These are phyloP conservation scores for Leptographium flavum DNA, from an alignment of 2,329 filamentous ascomycete genomes.

Conservation along the genomic window DNA sequence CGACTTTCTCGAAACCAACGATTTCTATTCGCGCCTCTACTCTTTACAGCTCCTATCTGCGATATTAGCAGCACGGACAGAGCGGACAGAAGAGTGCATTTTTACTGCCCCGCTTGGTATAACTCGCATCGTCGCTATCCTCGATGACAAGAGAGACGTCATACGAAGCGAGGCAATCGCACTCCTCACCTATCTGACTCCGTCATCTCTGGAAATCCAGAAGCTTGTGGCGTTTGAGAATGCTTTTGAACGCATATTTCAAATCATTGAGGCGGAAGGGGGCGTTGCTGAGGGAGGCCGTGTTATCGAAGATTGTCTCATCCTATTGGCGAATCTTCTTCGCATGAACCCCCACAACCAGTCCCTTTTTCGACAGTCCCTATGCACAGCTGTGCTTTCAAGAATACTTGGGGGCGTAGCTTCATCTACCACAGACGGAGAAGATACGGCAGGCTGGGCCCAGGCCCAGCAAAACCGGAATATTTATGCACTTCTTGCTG, in stretches of 20 bases:
- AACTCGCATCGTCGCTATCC: slow-evolving; percentile 64
- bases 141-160: slow-evolving; percentile 77
- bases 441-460: slow-evolving; percentile 58
- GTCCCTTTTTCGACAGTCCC: slow-evolving; percentile 82
- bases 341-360: slow-evolving; percentile 84
- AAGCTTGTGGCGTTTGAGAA: slow-evolving; percentile 94
- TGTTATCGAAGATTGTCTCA: slow-evolving; percentile 83
- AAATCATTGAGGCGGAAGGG: slow-evolving; percentile 69
- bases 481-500: slow-evolving; percentile 74
- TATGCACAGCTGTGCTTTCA: slow-evolving; percentile 59
- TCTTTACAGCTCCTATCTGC: slow-evolving; percentile 78
- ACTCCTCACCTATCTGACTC: slow-evolving; percentile 79
- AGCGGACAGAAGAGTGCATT: slow-evolving; percentile 88
- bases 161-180: slow-evolving; percentile 76
- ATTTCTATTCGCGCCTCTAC: slow-evolving; percentile 87
- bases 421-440: slow-evolving; percentile 19
- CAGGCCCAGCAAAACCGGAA: slow-evolving; percentile 75
- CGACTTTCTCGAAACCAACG: slow-evolving; percentile 71
- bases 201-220: slow-evolving; percentile 74
- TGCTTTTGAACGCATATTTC: slow-evolving; percentile 77
- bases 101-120: slow-evolving; percentile 81
- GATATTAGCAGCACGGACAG: slow-evolving; percentile 71
- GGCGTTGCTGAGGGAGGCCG: slow-evolving; percentile 70
- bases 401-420: slow-evolving; percentile 47
- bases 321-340: slow-evolving; percentile 77